Evolutionary conservation across 139 green algal genomes (phyloP).

Genomic region (Dunaliella primolecta): DNA sequence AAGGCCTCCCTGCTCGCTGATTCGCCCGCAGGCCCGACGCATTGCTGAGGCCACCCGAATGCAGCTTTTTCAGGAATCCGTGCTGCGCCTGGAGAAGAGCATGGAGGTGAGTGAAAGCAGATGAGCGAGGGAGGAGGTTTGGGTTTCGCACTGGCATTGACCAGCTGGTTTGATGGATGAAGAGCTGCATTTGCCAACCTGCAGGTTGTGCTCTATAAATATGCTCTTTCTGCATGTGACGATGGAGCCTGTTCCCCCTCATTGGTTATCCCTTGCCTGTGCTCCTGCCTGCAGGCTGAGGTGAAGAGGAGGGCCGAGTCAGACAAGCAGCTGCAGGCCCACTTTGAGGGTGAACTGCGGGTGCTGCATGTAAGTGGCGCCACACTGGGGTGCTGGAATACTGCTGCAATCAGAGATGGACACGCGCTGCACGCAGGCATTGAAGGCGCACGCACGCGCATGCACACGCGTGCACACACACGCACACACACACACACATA

Average conservation of each 20-base stretch:
- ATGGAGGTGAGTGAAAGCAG: slow-evolving; percentile 49
- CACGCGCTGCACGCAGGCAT: not conserved
- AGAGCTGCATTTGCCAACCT: slow-evolving; percentile 3
- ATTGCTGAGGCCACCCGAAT: slow-evolving; percentile 49
- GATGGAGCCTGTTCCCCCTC: no score
- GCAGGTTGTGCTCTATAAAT: no score
- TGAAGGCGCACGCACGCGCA: not conserved
- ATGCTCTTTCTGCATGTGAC: no score
- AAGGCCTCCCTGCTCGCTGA: not conserved
- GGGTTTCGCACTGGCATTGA: not conserved
- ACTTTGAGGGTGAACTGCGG: slow-evolving; percentile 58
- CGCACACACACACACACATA: not conserved
- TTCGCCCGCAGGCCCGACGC: slow-evolving; percentile 43
- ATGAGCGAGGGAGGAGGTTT: not conserved
- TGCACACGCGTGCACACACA: not conserved
- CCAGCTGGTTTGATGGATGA: not conserved
- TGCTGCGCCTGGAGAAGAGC: slow-evolving; percentile 63
- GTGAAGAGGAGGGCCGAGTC: slow-evolving; percentile 58
- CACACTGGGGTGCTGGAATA: not conserved
- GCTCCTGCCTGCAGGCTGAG: slow-evolving; percentile 54
- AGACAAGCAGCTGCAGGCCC: slow-evolving; percentile 57
- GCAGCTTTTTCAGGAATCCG: slow-evolving; percentile 51
- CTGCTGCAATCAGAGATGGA: not conserved
- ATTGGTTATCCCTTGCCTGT: no score
- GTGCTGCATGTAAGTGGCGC: slow-evolving; percentile 14